Evolutionary conservation across 2,329 filamentous ascomycete genomes (phyloP), one percentile per base, ranked within the genome.

Genomic region (Zymoseptoria tritici): DNA sequence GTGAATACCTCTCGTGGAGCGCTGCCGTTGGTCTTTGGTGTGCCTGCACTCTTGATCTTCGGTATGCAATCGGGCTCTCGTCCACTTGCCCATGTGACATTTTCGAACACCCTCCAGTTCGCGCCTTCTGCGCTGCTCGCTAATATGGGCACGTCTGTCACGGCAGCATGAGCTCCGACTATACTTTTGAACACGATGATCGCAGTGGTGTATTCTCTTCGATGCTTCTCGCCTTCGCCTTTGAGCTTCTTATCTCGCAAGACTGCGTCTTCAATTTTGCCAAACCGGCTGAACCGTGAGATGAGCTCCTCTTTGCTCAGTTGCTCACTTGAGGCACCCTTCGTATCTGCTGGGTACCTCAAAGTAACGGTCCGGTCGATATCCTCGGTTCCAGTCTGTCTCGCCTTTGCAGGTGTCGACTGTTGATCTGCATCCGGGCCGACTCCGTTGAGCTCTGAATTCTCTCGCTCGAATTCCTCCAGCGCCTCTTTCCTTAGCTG

Each of bases 321-420:
- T n/a, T 6, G 36, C 13, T 16, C 36, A 16, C 36, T 46, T 46
- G 36, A n/a, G 13, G 49, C 36, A 46, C 60, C 16, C 46, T 55
- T 19, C 53, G 59, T 49, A 20, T 60, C 49, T 24, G 55, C 50
- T 24, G 59, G 53, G 62, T 61, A 86, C 6, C 82, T 79, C 11
- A 85, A 74, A 66, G 83, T 85, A 62, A 86, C 74, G 5, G 81
- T 81, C 24, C 84, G 78, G 59, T 85, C 81, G 52, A 83, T 72
- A 56, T 84, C 82, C 1, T 79, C 72, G 4, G 82, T 77, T 59
- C 77, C 73, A 4, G 71, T 67, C 8, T 21, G 26, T 9, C 56
- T 29, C 21, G 54, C 16, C n/a, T 21, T 49, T 9, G 19, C 51
- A 16, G 50, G 55, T 2, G 56, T 42, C 20, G 31, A 29, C 20